phyloP scores from a whole-genome alignment of 78 protist species.

The Dictyostelium capitatum region DNA sequence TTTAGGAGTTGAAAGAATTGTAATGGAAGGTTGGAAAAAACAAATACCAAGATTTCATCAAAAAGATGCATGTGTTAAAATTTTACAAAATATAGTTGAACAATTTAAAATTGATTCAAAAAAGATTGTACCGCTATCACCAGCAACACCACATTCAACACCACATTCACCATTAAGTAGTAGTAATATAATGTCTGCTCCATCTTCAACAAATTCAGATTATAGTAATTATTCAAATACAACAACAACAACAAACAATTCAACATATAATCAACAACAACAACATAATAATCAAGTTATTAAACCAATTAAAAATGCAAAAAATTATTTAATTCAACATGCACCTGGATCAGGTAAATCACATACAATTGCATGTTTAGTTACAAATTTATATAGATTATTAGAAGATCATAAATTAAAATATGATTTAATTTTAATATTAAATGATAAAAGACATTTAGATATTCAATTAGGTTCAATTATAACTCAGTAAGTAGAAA shows the following conservation, averaged over 20 bases:
- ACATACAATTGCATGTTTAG: conserved; percentile 59
- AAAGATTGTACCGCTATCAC: conserved; percentile 11
- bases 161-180: not conserved
- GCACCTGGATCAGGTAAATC: conserved; percentile 80
- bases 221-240: not conserved
- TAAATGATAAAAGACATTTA: conserved; percentile 70
- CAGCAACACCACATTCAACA: conserved; percentile 7
- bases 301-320: conserved; percentile 15
- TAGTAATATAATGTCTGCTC: not conserved
- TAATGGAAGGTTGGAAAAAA: conserved; percentile 43
- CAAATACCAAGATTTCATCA: conserved; percentile 61
- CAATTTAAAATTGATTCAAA: conserved; percentile 37
- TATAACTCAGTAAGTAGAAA: not conserved
- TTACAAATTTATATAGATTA: conserved; percentile 38
- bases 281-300: conserved; percentile 5
- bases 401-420: conserved; percentile 17
- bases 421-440: conserved; percentile 50
- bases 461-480: conserved; percentile 76
- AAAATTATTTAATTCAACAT: conserved; percentile 80
- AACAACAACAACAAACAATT: not conserved
- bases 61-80: conserved; percentile 17
- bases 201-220: conserved; percentile 20
- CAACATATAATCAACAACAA: not conserved
- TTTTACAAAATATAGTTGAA: conserved; percentile 21
- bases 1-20: conserved; percentile 5